Evolutionary conservation across 805 yeast species (phyloP).

Genomic region (Metschnikowia lachancei): DNA sequence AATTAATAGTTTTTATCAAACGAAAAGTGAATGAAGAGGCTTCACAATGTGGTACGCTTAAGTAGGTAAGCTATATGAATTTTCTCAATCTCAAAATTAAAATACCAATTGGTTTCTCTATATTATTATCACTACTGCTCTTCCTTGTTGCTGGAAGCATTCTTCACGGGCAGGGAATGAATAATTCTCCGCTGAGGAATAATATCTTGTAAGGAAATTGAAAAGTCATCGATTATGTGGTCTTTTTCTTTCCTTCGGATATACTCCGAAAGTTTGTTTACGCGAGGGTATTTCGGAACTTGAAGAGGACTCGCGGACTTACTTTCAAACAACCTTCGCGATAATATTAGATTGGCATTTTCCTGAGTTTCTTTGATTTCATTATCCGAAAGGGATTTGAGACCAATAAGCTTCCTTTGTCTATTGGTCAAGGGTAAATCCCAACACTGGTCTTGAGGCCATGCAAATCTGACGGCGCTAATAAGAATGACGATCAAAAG

Average conservation of each 20-base stretch:
- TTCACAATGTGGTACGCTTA: too few relatives aligned
- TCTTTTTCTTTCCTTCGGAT: slow-evolving; percentile 1
- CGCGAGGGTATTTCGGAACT: slow-evolving; percentile 24
- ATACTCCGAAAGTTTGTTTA: slow-evolving; percentile 10
- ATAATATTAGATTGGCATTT: slow-evolving; percentile 22
- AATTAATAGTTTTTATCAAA: too few relatives aligned
- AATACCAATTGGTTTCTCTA: not conserved
- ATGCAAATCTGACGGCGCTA: slow-evolving; percentile 29
- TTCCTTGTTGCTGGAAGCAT: not conserved
- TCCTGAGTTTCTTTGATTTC: slow-evolving; percentile 15
- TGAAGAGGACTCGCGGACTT: slow-evolving; percentile 12
- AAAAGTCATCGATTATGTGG: slow-evolving; percentile 5
- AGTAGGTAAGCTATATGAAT: too few relatives aligned
- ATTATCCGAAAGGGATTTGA: slow-evolving; percentile 18
- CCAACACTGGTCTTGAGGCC: slow-evolving; percentile 48
- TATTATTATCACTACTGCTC: not conserved
- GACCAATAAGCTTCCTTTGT: slow-evolving; percentile 48
- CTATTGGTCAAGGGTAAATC: slow-evolving; percentile 48
- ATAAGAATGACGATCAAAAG: slow-evolving; percentile 28
- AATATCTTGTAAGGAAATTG: slow-evolving; percentile 10
- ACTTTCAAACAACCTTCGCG: slow-evolving; percentile 24
- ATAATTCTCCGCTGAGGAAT: slow-evolving; percentile 8
- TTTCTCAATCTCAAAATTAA: not conserved
- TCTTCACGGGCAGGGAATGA: not conserved
- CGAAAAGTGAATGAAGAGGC: too few relatives aligned